These are phyloP conservation scores for Hamigera avellanea DNA, from an alignment of 495 filamentous ascomycete species.

Conservation along the genomic window DNA sequence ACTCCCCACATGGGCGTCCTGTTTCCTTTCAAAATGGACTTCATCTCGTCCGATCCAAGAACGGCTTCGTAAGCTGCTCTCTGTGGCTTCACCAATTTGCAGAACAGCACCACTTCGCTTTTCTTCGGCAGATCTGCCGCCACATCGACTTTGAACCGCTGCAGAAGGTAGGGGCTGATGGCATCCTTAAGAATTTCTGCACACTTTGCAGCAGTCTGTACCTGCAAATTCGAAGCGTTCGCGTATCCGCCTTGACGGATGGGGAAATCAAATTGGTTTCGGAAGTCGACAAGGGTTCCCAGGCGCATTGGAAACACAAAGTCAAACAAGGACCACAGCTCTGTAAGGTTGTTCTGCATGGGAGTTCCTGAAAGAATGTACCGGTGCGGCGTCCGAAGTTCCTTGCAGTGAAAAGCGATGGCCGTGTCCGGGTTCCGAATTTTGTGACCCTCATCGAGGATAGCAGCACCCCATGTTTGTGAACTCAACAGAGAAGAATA, in stretches of 20 bases:
- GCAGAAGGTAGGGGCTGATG: slow-evolving; percentile 86
- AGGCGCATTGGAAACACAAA: slow-evolving; percentile 94
- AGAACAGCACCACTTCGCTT: slow-evolving; percentile 90
- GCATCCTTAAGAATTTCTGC: slow-evolving; percentile 83
- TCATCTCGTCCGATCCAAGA: slow-evolving; percentile 72
- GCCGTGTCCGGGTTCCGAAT: slow-evolving; percentile 90
- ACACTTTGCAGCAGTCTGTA: slow-evolving; percentile 82
- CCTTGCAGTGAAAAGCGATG: slow-evolving; percentile 88
- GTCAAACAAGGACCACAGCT: slow-evolving; percentile 94
- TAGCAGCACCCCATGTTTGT: slow-evolving; percentile 82
- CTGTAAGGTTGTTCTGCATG: slow-evolving; percentile 95
- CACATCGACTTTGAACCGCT: slow-evolving; percentile 87
- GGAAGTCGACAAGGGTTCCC: slow-evolving; percentile 81
- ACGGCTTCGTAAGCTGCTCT: slow-evolving; percentile 66
- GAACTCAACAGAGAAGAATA: slow-evolving; percentile 70
- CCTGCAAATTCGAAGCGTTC: slow-evolving; percentile 82
- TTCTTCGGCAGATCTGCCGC: slow-evolving; percentile 88
- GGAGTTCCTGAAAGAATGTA: slow-evolving; percentile 92
- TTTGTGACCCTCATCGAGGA: slow-evolving; percentile 95
- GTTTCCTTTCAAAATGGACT: slow-evolving; percentile 57
- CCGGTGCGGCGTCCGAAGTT: slow-evolving; percentile 74
- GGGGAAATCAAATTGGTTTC: slow-evolving; percentile 80
- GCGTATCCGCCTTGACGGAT: slow-evolving; percentile 88
- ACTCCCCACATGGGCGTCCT: slow-evolving; percentile 79
- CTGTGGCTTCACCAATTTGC: slow-evolving; percentile 73